These are phyloP conservation scores for Amphirosellinia nigrospora DNA, from an alignment of 495 filamentous ascomycete genomes.

Conservation along the genomic window DNA sequence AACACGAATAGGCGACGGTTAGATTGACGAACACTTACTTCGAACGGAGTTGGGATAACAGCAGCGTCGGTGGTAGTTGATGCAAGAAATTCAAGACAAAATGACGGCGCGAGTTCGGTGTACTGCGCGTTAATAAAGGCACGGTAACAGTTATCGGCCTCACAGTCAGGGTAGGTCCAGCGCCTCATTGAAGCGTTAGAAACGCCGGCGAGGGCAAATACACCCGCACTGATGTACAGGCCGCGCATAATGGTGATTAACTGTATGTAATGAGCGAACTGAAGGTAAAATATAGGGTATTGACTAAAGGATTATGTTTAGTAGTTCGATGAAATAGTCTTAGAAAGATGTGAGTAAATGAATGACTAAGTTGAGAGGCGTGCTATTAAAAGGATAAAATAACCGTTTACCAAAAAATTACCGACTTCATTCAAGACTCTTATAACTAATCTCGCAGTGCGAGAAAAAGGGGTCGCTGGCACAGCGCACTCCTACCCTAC, in stretches of 20 bases:
- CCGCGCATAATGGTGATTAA: conserved; percentile 11
- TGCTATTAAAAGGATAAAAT: background rate
- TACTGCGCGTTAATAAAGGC: conserved; percentile 35
- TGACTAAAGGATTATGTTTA: background rate
- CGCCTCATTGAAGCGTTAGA: conserved; percentile 8
- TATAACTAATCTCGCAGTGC: background rate
- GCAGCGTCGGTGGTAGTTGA: conserved; percentile 33
- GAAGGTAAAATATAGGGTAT: background rate
- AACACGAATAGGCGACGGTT: background rate
- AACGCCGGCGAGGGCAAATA: conserved; percentile 12
- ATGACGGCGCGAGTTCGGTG: conserved; percentile 23
- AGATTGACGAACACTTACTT: background rate
- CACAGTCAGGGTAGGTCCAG: conserved; percentile 25
- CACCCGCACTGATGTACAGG: background rate
- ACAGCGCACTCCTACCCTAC: background rate
- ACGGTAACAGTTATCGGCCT: conserved; percentile 39
- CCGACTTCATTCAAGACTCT: background rate
- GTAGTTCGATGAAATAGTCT: background rate
- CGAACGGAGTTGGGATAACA: conserved; percentile 37
- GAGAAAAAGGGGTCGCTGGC: background rate
- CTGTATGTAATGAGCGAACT: conserved; percentile 7
- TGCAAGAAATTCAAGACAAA: conserved; percentile 35
- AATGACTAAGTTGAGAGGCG: background rate
- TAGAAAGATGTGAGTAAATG: background rate
- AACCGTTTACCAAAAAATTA: background rate